phyloP scores from a whole-genome alignment of 192 early-diverging fungal genomes.

The Backusella morwellensis region DNA sequence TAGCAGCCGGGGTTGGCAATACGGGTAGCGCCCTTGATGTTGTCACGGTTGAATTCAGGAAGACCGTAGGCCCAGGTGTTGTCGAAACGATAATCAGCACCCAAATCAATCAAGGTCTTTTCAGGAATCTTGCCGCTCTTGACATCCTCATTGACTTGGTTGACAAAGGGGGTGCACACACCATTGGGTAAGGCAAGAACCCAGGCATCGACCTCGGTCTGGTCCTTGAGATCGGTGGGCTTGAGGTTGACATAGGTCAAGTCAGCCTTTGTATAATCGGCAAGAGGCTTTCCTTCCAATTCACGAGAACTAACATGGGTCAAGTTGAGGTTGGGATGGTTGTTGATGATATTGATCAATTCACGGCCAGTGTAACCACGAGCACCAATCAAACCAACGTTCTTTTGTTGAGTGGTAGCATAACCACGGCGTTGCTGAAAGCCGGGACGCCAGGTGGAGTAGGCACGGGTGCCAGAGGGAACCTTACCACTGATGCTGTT shows the following conservation, averaged over 20 bases:
- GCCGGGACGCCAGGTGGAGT: constrained; percentile 49
- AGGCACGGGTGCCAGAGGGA: constrained; percentile 51
- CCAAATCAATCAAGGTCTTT: constrained; percentile 82
- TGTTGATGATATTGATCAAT: constrained; percentile 86
- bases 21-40: constrained; percentile 58
- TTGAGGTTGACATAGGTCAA: constrained; percentile 82
- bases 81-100: constrained; percentile 93
- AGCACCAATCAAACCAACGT: constrained; percentile 93
- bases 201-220: constrained; percentile 87
- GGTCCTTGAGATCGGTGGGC: constrained; percentile 52
- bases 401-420: constrained; percentile 37
- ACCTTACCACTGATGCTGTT: constrained; percentile 42
- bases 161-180: constrained; percentile 91
- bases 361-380: constrained; percentile 97
- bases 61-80: constrained; percentile 87
- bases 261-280: constrained; percentile 65
- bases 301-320: constrained; percentile 93
- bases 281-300: constrained; percentile 82
- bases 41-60: constrained; percentile 77
- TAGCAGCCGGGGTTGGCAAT: constrained; percentile 99
- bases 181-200: constrained; percentile 96
- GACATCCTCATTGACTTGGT: constrained; percentile 59
- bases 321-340: constrained; percentile 83
- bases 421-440: constrained; percentile 55
- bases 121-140: constrained; percentile 49